Percentiles rank a stretch among this genome's conserved stretches.
Evolutionary conservation across 805 yeast species (phyloP).

Genomic region (Starmerella apicola): DNA sequence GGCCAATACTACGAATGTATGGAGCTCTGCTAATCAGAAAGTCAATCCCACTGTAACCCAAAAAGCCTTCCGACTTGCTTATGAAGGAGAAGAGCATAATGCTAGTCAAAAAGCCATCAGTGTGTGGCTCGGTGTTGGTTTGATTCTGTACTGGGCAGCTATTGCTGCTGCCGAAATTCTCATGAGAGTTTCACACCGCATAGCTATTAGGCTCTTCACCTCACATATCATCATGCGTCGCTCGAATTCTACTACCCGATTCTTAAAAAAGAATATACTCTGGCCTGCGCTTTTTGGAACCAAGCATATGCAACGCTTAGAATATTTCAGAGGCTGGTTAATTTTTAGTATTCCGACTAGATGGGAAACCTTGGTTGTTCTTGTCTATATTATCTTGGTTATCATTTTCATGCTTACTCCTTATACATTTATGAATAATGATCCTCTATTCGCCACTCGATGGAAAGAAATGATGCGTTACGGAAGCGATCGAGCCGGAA

Average conservation of each 20-base stretch:
- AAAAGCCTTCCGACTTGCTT: slow-evolving; percentile 14
- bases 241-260: slow-evolving; percentile 14
- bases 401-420: slow-evolving; percentile 25
- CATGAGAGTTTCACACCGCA: neutral
- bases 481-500: slow-evolving; percentile 44
- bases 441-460: slow-evolving; percentile 29
- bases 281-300: slow-evolving; percentile 30
- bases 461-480: slow-evolving; percentile 31
- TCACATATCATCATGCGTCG: slow-evolving; percentile 18
- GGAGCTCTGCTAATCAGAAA: slow-evolving; percentile 6
- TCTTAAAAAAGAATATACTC: slow-evolving; percentile 23
- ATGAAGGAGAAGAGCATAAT: slow-evolving; percentile 17
- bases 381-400: slow-evolving; percentile 30
- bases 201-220: slow-evolving; percentile 17
- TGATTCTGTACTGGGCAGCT: slow-evolving; percentile 25
- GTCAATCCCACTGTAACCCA: slow-evolving; percentile 9
- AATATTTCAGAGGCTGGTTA: slow-evolving; percentile 18
- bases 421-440: slow-evolving; percentile 25
- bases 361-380: slow-evolving; percentile 36
- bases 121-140: slow-evolving; percentile 25
- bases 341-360: slow-evolving; percentile 38
- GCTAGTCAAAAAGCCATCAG: slow-evolving; percentile 23
- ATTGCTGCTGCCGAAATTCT: slow-evolving; percentile 14
- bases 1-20: slow-evolving; percentile 12
- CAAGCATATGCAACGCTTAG: slow-evolving; percentile 24